These are phyloP conservation scores for Heterobasidion parviporum DNA, from an alignment of 1,284 basidiomycete species.

Conservation along the genomic window DNA sequence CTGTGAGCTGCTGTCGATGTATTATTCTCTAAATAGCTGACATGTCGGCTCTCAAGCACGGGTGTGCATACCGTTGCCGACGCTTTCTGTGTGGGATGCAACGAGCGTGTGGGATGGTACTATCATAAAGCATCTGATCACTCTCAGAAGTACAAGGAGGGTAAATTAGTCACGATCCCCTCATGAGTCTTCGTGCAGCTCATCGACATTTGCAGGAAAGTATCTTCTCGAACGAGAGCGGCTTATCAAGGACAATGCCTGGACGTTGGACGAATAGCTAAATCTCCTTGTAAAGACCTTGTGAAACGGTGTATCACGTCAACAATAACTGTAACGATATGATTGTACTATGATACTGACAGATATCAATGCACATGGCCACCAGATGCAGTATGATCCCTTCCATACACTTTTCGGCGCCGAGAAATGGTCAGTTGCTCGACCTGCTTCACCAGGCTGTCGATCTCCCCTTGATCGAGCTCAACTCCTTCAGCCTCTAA, in stretches of 20 bases:
- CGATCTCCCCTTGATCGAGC: slow-evolving; percentile 8
- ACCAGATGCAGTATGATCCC: no score
- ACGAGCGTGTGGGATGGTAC: slow-evolving; percentile 75
- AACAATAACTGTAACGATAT: no score
- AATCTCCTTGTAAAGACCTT: no score
- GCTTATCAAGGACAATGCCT: slow-evolving; percentile 74
- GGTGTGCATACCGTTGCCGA: slow-evolving; percentile 81
- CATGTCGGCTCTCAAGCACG: slow-evolving; percentile 37
- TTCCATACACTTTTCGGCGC: no score
- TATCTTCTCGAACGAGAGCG: slow-evolving; percentile 79
- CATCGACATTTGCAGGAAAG: slow-evolving; percentile 45
- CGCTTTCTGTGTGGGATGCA: slow-evolving; percentile 71
- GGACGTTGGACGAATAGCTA: slow-evolving; percentile 44
- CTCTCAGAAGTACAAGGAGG: slow-evolving; percentile 85
- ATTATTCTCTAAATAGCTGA: neutral
- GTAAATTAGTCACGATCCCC: slow-evolving; percentile 22
- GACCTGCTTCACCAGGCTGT: no score
- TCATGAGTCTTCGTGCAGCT: slow-evolving; percentile 1
- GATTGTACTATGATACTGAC: no score
- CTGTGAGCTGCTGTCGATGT: slow-evolving; percentile 36
- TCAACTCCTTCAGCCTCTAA: slow-evolving; percentile 33
- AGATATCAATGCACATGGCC: no score
- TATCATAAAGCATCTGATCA: slow-evolving; percentile 76
- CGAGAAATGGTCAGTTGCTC: no score
- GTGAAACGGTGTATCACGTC: no score